Percentiles rank a stretch among this genome's conserved stretches.
Conservation (phyloP, 1,284 basidiomycete species). For the Moesziomyces sp. region DNA sequence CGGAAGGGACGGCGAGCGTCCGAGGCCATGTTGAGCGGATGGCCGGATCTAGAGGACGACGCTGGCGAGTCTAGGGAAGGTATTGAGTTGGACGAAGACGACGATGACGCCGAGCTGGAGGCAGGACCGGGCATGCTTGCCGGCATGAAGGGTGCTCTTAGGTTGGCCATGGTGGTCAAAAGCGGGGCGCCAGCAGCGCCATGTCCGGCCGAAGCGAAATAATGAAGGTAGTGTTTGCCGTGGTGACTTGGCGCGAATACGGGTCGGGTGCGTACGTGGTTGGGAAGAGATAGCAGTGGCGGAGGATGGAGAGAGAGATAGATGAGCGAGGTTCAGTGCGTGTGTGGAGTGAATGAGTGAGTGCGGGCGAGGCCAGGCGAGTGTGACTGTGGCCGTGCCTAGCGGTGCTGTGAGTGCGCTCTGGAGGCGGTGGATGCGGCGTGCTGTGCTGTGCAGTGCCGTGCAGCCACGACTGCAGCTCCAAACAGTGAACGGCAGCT, state of each 20-base stretch:
- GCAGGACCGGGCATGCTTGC: background rate
- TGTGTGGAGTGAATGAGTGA: too few species aligned
- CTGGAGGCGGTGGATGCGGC: background rate
- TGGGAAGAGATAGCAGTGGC: too few species aligned
- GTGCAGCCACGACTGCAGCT: background rate
- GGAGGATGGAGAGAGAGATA: too few species aligned
- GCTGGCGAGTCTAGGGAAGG: conserved; percentile 9
- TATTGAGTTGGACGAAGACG: conserved; percentile 4
- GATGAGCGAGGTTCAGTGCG: too few species aligned
- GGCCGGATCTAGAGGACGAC: conserved; percentile 27
- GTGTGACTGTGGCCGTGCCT: too few species aligned
- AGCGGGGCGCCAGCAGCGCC: conserved; percentile 10
- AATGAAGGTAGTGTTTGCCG: background rate
- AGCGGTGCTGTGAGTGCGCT: background rate
- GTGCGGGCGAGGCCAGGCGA: background rate
- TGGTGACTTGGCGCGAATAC: too few species aligned
- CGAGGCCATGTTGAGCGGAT: conserved; percentile 3
- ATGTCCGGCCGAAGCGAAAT: conserved; percentile 10
- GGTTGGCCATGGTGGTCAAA: background rate
- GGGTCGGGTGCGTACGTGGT: too few species aligned
- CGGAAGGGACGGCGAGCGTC: conserved; percentile 16
- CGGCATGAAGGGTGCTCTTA: background rate
- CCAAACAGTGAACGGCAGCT: too few species aligned
- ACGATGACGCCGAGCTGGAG: conserved; percentile 16
- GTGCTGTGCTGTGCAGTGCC: background rate